These are phyloP conservation scores for Cladophialophora yegresii DNA, from an alignment of 2,329 filamentous ascomycete species.

Conservation along the genomic window DNA sequence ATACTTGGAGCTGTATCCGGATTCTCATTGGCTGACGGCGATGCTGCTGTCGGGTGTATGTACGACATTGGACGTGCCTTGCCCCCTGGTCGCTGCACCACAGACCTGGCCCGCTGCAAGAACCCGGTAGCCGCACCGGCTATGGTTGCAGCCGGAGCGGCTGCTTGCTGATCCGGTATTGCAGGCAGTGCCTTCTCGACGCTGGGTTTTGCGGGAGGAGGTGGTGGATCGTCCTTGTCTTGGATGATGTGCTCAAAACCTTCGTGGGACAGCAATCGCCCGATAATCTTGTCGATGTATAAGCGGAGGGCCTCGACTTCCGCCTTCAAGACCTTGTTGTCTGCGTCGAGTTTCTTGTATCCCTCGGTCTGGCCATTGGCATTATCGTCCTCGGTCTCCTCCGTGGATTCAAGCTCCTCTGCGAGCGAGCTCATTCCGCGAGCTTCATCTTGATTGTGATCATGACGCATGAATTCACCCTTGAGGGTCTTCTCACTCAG, in stretches of 20 bases:
- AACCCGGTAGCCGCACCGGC: slow-evolving; percentile 56
- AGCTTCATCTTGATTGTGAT: slow-evolving; percentile 52
- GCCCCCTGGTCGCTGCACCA: slow-evolving; percentile 48
- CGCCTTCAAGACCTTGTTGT: slow-evolving; percentile 78
- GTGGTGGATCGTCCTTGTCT: slow-evolving; percentile 43
- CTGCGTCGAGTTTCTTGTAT: slow-evolving; percentile 71
- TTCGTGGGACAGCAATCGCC: slow-evolving; percentile 87
- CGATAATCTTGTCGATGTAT: slow-evolving; percentile 99
- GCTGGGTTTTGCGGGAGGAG: slow-evolving; percentile 46
- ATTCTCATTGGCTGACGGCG: slow-evolving; percentile 48
- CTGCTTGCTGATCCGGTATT: slow-evolving; percentile 68
- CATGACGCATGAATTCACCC: slow-evolving; percentile 75
- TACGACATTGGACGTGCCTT: slow-evolving; percentile 44
- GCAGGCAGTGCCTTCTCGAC: slow-evolving; percentile 81
- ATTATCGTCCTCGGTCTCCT: slow-evolving; percentile 49
- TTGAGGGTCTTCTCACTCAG: slow-evolving; percentile 94
- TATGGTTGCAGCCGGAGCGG: slow-evolving; percentile 68
- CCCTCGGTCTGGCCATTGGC: slow-evolving; percentile 62
- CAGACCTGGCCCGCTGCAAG: slow-evolving; percentile 62
- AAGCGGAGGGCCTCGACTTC: slow-evolving; percentile 96
- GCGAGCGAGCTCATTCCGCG: slow-evolving; percentile 65
- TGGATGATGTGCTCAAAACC: slow-evolving; percentile 76
- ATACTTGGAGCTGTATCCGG: slow-evolving; percentile 53
- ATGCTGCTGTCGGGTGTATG: slow-evolving; percentile 44
- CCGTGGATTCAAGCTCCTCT: slow-evolving; percentile 77